phyloP scores from a whole-genome alignment of 2,329 filamentous ascomycete species.

The Xylaria sp. region DNA sequence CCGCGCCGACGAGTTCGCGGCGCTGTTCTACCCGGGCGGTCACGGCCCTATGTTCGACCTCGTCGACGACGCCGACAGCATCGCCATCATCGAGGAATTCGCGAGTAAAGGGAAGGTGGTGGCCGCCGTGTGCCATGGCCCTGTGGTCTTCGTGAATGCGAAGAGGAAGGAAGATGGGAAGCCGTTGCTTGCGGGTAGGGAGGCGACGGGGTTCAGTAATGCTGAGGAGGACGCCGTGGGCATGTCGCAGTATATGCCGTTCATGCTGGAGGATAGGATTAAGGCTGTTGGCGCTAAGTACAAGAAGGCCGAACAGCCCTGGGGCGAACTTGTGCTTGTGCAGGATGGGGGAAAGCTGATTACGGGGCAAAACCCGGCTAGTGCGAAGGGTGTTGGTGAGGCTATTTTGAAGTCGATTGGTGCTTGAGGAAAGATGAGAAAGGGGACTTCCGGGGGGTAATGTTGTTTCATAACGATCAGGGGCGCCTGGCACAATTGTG shows the following conservation, averaged over 20 bases:
- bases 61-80: conserved; percentile 64
- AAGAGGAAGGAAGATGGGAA: conserved; percentile 56
- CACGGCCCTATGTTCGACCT: conserved; percentile 77
- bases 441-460: not conserved
- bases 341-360: conserved; percentile 61
- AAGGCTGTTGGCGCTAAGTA: conserved; percentile 64
- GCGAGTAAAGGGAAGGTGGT: conserved; percentile 70
- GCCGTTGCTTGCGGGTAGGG: conserved; percentile 65
- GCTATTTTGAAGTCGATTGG: conserved; percentile 61
- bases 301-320: conserved; percentile 64
- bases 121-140: conserved; percentile 76
- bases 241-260: conserved; percentile 62
- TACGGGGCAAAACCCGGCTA: conserved; percentile 69
- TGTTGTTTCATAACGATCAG: not conserved
- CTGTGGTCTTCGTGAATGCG: conserved; percentile 70
- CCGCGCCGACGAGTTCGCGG: conserved; percentile 69
- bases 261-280: conserved; percentile 69
- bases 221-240: conserved; percentile 62
- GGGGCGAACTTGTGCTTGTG: conserved; percentile 61
- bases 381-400: conserved; percentile 62
- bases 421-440: conserved; percentile 4
- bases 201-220: conserved; percentile 70
- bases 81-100: conserved; percentile 72
- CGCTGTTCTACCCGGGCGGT: conserved; percentile 67
- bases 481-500: too few species aligned